Base-by-base conservation (phyloP, 1,284 basidiomycete species). In the Ganoderma leucocontextum region DNA sequence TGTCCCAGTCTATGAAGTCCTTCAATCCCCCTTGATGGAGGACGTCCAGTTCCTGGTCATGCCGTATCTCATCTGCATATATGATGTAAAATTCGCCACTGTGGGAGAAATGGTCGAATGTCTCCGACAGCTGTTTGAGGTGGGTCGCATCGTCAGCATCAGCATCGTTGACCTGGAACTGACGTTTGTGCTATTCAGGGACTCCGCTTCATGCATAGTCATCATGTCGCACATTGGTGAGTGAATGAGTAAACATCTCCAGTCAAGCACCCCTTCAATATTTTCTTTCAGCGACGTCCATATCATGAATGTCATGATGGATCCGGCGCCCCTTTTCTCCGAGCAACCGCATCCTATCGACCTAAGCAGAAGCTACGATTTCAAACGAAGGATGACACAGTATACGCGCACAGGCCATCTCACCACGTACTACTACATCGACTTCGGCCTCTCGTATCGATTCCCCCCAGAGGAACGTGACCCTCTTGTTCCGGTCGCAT, bases 221-320 rank as follows among this genome's bases (percentile, higher is more conserved):
- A 75, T 29, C 68, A 60, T 33, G 62, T 73, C 17, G 72, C 75
- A 25, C 73, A 73, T 55, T 65, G 73, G 75, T 72, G n/a, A 47
- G 67, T 22, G 5, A 8, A 9, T 49, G 2, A 0, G 22, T 25
- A 4, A 4, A 49, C 10, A 0, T 42, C 17, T 15, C 29, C 22
- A 8, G 5, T 1, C 49, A 10, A 5, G 29, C 22, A 5, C 25
- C 8, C 42, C n/a, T 2, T 8, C 47, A 49, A 55, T 44, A 22
- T 9, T 35, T 15, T 33, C 29, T 38, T 25, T 1, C 17, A 86
- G 85, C 1, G 84, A 86, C 65, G 78, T 78, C 59, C 78, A 79
- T 62, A 22, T 49, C 4, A 53, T 72, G n/a, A 85, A 85, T 62
- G 76, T 84, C 52, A 81, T 84, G 81, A 76, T 83, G 69, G 82